Conservation (phyloP, 345 rosid species). For the Chamaenerion angustifolium region DNA sequence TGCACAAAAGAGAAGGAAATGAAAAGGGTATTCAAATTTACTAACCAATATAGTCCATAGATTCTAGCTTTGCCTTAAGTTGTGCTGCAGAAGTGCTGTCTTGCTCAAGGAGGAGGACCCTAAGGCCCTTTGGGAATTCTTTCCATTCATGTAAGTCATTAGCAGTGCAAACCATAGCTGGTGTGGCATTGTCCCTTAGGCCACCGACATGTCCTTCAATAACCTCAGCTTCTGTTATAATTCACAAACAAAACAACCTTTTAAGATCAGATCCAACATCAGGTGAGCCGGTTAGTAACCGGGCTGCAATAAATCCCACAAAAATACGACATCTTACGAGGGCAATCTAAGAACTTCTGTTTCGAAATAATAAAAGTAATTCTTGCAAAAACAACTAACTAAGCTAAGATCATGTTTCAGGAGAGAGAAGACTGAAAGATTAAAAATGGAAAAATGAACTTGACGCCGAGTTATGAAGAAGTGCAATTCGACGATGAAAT, state of each 20-base stretch:
- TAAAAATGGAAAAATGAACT: background rate
- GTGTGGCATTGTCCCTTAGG: conserved; percentile 89
- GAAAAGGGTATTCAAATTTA: conserved; percentile 12
- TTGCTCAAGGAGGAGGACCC: conserved; percentile 68
- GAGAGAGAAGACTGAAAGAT: no score
- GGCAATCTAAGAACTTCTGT: no score
- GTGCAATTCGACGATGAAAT: background rate
- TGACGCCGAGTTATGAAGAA: background rate
- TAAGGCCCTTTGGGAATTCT: conserved; percentile 91
- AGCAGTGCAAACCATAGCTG: conserved; percentile 89
- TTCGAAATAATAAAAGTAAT: background rate
- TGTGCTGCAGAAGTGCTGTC: conserved; percentile 43
- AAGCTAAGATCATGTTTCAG: no score
- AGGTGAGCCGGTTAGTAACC: no score
- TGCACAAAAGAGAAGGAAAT: background rate
- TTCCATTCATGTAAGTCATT: conserved; percentile 78
- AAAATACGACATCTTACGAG: no score
- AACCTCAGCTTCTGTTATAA: conserved; percentile 9
- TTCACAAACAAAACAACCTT: conserved; percentile 17
- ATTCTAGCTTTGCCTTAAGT: conserved; percentile 64
- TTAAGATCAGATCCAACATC: background rate
- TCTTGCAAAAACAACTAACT: no score
- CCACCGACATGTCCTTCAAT: conserved; percentile 22
- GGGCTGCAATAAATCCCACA: no score
- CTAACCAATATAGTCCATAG: conserved; percentile 85